Evolutionary conservation across 345 rosid genomes (phyloP).

Genomic region (Tarenaya hassleriana): DNA sequence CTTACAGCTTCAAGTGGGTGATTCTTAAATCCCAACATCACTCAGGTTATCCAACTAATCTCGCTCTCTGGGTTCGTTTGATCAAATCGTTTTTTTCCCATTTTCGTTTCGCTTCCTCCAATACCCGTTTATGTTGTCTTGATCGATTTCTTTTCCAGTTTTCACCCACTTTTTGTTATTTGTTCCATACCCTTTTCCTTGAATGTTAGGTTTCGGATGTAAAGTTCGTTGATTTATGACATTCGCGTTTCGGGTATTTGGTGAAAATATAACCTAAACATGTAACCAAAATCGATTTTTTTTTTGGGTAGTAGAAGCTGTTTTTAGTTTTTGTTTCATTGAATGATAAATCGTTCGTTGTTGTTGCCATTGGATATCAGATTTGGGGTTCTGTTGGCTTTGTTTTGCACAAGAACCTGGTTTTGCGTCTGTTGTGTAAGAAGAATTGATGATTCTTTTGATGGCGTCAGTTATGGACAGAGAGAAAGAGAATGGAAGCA

Average conservation of each 20-base stretch:
- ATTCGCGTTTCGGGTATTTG: not conserved
- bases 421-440: no score
- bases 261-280: no score
- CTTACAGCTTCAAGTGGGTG: conserved; percentile 6
- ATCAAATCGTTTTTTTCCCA: not conserved
- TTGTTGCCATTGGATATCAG: no score
- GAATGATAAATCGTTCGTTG: no score
- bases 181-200: not conserved
- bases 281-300: no score
- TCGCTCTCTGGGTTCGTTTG: not conserved
- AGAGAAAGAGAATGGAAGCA: conserved; percentile 20
- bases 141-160: no score
- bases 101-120: not conserved
- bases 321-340: no score
- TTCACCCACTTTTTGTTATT: not conserved
- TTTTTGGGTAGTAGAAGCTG: no score
- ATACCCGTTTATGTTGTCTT: no score
- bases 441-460: conserved; percentile 10
- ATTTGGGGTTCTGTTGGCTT: not conserved
- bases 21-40: not conserved
- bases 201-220: no score
- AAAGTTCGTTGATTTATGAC: no score
- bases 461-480: conserved; percentile 40
- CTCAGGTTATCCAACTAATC: not conserved
- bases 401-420: no score